Base-by-base conservation (phyloP, 352 stramenopile species). In the Phytophthora ohioensis region DNA sequence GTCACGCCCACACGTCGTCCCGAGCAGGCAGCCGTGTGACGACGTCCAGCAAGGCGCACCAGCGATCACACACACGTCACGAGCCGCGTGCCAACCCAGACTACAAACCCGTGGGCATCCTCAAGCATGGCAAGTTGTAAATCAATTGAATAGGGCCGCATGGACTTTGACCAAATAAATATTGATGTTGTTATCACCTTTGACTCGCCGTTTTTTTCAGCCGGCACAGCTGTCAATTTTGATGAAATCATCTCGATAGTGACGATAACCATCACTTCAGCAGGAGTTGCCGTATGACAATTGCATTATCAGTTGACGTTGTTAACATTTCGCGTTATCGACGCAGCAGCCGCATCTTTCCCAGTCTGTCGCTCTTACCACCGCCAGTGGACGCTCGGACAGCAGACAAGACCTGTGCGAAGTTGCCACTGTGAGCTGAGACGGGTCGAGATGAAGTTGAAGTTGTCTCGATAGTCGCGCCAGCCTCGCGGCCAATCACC, bases 401-500 rank as follows among this genome's bases (percentile, higher is more conserved):
- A n/a, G 78, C 70, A 11, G 73, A 64, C 10, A 95, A 75, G 17
- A 91, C 54, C 4, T 88, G 74, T 2, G 72, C 77, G 38, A 95
- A 95, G 73, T 94, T 95, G 3, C 82, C 79, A 4, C 49, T 61
- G 9, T 43, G 49, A 27, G 52, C 45, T 55, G 34, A 67, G 54
- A 64, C 64, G 43, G 71, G 49, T 42, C 69, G 57, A 57, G 64
- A 75, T 35, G 65, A 21, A 36, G 57, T 66, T 6, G 57, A 45
- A 43, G 58, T 42, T 48, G 67, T 57, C 17, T 67, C 58, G 47
- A 74, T 35, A 51, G 55, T 68, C 48, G 81, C 82, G 15, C 89
- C 90, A 12, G 82, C 87, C 55, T 94, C 83, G 7, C 82, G 80
- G 9, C 69, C 83, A 58, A 97, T 87, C 21, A 94, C 82, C 42